Conservation (phyloP, 2,329 filamentous ascomycete genomes). For the Penicillium sp. region DNA sequence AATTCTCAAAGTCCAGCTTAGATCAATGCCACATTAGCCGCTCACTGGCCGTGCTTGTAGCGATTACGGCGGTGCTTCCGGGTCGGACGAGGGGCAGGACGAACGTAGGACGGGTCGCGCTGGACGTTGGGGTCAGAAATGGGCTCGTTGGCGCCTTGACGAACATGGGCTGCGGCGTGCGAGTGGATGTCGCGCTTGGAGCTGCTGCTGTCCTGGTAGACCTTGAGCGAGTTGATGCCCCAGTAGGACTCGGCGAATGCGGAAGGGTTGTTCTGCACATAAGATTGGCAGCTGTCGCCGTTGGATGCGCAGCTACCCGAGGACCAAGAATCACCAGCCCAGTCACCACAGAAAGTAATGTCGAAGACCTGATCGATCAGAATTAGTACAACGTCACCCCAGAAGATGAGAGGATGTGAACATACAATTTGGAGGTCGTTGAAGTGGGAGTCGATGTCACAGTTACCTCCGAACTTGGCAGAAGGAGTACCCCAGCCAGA, state of each 20-base stretch:
- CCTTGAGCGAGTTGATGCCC: conserved; percentile 72
- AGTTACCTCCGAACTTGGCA: conserved; percentile 70
- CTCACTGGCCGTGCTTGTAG: conserved; percentile 15
- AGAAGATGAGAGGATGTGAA: not conserved
- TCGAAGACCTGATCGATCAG: conserved; percentile 57
- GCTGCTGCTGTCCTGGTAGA: conserved; percentile 53
- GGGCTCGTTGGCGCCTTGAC: conserved; percentile 1
- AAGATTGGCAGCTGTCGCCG: conserved; percentile 70
- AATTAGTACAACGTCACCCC: conserved; percentile 7
- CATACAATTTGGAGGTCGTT: conserved; percentile 68
- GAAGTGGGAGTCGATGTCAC: conserved; percentile 74
- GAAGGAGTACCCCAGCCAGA: conserved; percentile 69
- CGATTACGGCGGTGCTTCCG: conserved; percentile 18
- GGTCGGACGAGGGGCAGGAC: conserved; percentile 10
- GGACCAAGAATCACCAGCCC: conserved; percentile 75
- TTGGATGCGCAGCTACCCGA: conserved; percentile 63
- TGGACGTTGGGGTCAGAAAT: not conserved
- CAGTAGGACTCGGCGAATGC: conserved; percentile 77
- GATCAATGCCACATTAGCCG: not conserved
- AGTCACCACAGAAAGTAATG: conserved; percentile 85
- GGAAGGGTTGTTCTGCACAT: conserved; percentile 70
- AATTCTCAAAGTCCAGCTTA: not conserved
- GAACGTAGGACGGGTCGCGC: conserved; percentile 7
- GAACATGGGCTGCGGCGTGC: conserved; percentile 9
- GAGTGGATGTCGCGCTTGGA: conserved; percentile 8